Percentiles rank a stretch among this genome's conserved stretches.
These are phyloP conservation scores for sweet orange (Citrus sinensis) DNA, from an alignment of 345 rosid species.

Conservation along the genomic window DVS_A1.0 CM039162.1:19217001-19217500, in stretches of 20 bases:
- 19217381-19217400: not conserved
- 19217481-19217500: not conserved
- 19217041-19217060: not conserved
- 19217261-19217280: slow-evolving; percentile 59
- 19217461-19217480: not conserved
- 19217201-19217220: slow-evolving; percentile 67
- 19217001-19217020: not conserved
- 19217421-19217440: not conserved
- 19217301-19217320: not conserved
- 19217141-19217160: slow-evolving; percentile 28
- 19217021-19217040: not conserved
- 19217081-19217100: not conserved
- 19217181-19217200: slow-evolving; percentile 68
- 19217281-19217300: not conserved
- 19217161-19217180: slow-evolving; percentile 55
- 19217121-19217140: not conserved
- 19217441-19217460: not conserved
- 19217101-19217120: not conserved
- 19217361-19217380: not conserved
- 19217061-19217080: not conserved
- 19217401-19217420: not conserved
- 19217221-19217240: slow-evolving; percentile 72
- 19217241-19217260: slow-evolving; percentile 86
- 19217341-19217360: not conserved
- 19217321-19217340: not conserved